phyloP scores from a whole-genome alignment of 768 basidiomycete species.

The Pleurotus platypus region DNA sequence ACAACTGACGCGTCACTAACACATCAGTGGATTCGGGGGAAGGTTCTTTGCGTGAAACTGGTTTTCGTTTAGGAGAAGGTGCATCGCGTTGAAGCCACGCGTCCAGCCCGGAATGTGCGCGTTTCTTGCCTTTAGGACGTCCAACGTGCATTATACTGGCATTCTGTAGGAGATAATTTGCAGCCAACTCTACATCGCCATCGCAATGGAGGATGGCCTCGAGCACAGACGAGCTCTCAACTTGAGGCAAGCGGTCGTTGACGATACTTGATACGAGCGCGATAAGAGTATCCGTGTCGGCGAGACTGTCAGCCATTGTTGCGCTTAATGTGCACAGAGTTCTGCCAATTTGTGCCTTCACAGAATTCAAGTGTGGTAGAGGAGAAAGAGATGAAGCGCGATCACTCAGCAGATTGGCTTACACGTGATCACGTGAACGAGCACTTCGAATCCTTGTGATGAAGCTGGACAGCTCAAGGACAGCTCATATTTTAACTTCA shows the following conservation, averaged over 20 bases:
- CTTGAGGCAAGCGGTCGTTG: conserved; percentile 22
- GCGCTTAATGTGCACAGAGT: no score
- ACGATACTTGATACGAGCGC: conserved; percentile 66
- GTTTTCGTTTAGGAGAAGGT: conserved; percentile 16
- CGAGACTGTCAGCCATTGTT: no score
- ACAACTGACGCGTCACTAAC: not conserved
- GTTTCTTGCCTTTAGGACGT: conserved; percentile 35
- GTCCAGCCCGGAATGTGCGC: conserved; percentile 47
- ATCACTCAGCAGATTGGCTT: no score
- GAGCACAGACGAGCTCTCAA: conserved; percentile 34
- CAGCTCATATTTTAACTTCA: not conserved
- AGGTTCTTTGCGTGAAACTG: not conserved
- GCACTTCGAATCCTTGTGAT: no score
- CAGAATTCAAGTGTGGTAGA: no score
- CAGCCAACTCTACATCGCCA: conserved; percentile 56
- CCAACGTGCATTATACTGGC: no score
- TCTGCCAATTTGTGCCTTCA: no score
- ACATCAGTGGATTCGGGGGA: not conserved
- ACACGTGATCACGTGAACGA: no score
- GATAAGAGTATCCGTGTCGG: conserved; percentile 67
- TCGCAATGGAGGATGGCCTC: conserved; percentile 53
- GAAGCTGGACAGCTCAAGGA: no score
- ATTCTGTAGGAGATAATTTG: conserved; percentile 27
- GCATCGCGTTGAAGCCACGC: conserved; percentile 44
- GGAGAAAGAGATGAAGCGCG: no score